Conservation (phyloP, 2,329 filamentous ascomycete genomes). For the Pseudogymnoascus sp. region DNA sequence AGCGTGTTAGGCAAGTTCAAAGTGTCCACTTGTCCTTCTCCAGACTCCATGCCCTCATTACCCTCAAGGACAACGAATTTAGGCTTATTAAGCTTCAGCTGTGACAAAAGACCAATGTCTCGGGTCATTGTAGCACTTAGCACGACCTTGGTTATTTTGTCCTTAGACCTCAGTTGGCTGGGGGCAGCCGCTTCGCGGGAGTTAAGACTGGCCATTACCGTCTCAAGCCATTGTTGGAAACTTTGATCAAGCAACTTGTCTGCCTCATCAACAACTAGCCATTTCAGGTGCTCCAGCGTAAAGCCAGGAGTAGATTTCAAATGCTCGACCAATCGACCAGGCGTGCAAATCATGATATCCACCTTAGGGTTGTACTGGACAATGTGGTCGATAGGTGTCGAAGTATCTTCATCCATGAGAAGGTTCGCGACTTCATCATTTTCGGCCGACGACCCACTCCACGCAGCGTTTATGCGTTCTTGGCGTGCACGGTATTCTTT, state of each 20-base stretch:
- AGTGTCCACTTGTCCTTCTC: constrained; percentile 35
- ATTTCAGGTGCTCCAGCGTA: constrained; percentile 66
- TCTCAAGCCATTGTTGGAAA: constrained; percentile 82
- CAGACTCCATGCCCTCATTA: constrained; percentile 28
- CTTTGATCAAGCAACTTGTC: constrained; percentile 86
- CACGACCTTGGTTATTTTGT: constrained; percentile 66
- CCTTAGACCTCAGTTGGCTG: constrained; percentile 18
- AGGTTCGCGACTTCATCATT: constrained; percentile 35
- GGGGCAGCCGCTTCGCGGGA: constrained; percentile 9
- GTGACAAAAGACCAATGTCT: constrained; percentile 72
- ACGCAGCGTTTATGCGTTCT: constrained; percentile 35
- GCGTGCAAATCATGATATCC: constrained; percentile 85
- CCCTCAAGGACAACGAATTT: constrained; percentile 69
- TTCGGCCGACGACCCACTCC: constrained; percentile 39
- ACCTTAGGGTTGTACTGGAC: constrained; percentile 62
- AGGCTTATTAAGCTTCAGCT: constrained; percentile 64
- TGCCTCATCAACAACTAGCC: constrained; percentile 89
- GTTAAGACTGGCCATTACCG: constrained; percentile 56
- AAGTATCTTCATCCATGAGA: constrained; percentile 28
- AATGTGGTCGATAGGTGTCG: constrained; percentile 53
- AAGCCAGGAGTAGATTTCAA: constrained; percentile 79
- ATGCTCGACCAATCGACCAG: constrained; percentile 86
- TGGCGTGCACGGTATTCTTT: constrained; percentile 43
- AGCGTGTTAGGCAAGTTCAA: constrained; percentile 57
- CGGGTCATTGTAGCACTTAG: constrained; percentile 88